Evolutionary conservation across 345 rosid species (phyloP).

Genomic region (Moringa oleifera): DNA sequence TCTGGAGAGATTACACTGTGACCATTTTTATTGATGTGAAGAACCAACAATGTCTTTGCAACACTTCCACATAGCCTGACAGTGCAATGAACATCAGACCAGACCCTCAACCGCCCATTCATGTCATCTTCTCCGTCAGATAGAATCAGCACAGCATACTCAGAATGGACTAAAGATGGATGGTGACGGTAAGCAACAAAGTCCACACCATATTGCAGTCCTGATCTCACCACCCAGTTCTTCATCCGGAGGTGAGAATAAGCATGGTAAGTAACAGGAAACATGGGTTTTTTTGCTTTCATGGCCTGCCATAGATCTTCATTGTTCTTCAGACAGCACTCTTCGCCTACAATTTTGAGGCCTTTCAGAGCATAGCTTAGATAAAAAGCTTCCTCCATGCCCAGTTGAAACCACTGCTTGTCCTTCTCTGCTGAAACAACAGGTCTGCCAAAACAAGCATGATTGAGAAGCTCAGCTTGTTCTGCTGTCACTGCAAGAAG

Average conservation of each 20-base stretch:
- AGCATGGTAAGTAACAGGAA: conserved; percentile 61
- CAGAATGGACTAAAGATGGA: conserved; percentile 83
- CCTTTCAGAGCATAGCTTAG: conserved; percentile 52
- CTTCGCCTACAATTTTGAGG: conserved; percentile 40
- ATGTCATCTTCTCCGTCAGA: conserved; percentile 33
- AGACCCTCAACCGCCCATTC: conserved; percentile 43
- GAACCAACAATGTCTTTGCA: conserved; percentile 61
- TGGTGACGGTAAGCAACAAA: conserved; percentile 77
- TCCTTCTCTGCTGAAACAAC: conserved; percentile 48
- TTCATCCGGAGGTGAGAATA: conserved; percentile 63
- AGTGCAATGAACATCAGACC: conserved; percentile 68
- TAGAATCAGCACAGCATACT: conserved; percentile 57
- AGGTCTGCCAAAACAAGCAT: conserved; percentile 68
- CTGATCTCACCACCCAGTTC: conserved; percentile 75
- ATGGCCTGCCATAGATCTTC: conserved; percentile 49
- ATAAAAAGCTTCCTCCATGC: conserved; percentile 81
- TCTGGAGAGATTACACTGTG: conserved; percentile 26
- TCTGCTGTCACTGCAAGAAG: conserved; percentile 48
- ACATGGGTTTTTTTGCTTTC: conserved; percentile 37
- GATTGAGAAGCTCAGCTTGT: conserved; percentile 50
- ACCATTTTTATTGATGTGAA: conserved; percentile 34
- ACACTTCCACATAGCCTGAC: conserved; percentile 75
- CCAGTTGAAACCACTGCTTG: conserved; percentile 66
- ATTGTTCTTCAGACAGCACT: conserved; percentile 23
- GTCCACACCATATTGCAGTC: conserved; percentile 75